These are phyloP conservation scores for Polychaeton citri DNA, from an alignment of 2,329 filamentous ascomycete species.

Conservation along the genomic window DNA sequence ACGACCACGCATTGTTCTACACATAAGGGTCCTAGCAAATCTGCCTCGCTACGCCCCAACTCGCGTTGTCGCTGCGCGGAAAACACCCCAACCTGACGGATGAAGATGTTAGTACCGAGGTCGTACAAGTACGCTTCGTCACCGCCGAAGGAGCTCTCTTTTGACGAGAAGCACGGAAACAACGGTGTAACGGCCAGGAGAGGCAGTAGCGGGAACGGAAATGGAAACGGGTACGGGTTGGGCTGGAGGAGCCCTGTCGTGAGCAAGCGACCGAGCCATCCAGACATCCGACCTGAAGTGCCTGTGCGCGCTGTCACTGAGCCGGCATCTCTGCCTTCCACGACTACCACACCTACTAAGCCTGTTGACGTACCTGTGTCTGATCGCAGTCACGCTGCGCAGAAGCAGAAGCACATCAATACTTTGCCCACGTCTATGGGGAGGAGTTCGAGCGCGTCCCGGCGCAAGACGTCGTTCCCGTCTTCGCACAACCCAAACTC, in stretches of 20 bases:
- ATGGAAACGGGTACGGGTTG: too few species aligned
- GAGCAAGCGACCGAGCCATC: not conserved
- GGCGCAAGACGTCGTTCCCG: slow-evolving; percentile 9
- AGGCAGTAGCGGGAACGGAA: too few species aligned
- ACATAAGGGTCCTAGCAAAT: too few species aligned
- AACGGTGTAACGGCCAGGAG: too few species aligned
- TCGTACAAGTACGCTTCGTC: slow-evolving; percentile 30
- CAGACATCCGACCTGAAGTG: not conserved
- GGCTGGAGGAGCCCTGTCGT: not conserved
- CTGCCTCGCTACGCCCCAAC: too few species aligned
- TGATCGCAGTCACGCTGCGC: slow-evolving; percentile 4
- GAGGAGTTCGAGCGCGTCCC: slow-evolving; percentile 7
- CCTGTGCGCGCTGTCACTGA: too few species aligned
- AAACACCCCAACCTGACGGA: too few species aligned
- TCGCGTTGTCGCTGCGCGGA: too few species aligned
- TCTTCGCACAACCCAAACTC: slow-evolving; percentile 28
- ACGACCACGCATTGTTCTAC: too few species aligned
- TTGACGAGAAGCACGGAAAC: not conserved
- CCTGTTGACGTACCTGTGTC: slow-evolving; percentile 10
- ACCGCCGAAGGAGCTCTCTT: slow-evolving; percentile 7
- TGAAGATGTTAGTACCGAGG: slow-evolving; percentile 31
- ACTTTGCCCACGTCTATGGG: slow-evolving; percentile 12
- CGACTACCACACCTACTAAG: slow-evolving; percentile 4
- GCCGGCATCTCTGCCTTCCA: too few species aligned
- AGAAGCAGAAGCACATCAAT: slow-evolving; percentile 17